A percentile compares a stretch with the other conserved stretches of the same genome.
phyloP scores from a whole-genome alignment of 2,329 filamentous ascomycete species.

The Stachybotrys chartarum region DNA sequence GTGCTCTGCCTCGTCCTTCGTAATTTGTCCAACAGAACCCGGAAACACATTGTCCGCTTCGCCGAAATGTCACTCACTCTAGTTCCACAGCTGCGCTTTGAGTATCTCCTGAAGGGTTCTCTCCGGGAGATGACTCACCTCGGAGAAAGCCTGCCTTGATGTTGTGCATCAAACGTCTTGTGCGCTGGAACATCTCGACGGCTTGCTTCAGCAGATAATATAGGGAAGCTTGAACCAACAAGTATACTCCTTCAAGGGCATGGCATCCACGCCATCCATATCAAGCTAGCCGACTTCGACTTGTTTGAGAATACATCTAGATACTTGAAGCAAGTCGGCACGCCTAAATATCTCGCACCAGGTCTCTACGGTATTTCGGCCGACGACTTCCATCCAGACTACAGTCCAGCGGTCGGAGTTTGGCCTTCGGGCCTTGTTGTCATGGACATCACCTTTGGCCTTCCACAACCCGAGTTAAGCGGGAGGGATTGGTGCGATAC shows the following conservation, averaged over 20 bases:
- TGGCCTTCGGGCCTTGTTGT: no score
- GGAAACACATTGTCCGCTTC: not conserved
- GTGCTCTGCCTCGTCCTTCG: not conserved
- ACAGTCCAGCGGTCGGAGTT: no score
- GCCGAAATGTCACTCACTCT: not conserved
- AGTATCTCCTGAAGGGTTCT: not conserved
- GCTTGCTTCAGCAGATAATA: not conserved
- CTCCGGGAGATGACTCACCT: not conserved
- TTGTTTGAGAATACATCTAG: not conserved
- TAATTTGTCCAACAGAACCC: not conserved
- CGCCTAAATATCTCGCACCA: no score
- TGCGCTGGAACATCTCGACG: not conserved
- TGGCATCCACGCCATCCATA: not conserved
- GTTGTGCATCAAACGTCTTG: not conserved
- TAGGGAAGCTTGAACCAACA: not conserved
- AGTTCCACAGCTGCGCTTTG: not conserved
- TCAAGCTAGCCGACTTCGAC: not conserved
- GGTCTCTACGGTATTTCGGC: no score
- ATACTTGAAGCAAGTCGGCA: no score
- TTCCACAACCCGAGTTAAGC: no score
- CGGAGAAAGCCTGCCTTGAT: not conserved
- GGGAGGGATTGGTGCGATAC: no score
- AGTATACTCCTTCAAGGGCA: not conserved
- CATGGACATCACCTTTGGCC: no score
- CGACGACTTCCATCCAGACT: no score